Evolutionary conservation across 2,329 filamentous ascomycete genomes (phyloP).

Genomic region (Aspergillus ochraceoroseus): DNA sequence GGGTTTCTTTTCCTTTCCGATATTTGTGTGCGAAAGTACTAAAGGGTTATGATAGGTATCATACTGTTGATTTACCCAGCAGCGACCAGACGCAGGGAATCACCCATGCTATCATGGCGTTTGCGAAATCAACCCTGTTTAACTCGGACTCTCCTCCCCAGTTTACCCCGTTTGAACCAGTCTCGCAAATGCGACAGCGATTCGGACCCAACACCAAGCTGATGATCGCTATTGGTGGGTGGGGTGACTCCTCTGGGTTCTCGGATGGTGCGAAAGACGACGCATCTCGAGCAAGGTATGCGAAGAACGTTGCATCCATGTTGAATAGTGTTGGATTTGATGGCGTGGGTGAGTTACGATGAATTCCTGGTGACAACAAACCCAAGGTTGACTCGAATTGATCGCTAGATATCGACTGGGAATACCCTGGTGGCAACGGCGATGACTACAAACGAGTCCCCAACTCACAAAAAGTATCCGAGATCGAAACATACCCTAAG

Average conservation of each 20-base stretch:
- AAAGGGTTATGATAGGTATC: no score
- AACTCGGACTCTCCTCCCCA: slow-evolving; percentile 41
- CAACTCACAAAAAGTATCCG: slow-evolving; percentile 55
- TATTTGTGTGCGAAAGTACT: no score
- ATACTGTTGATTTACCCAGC: slow-evolving; percentile 36
- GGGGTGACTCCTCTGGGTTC: slow-evolving; percentile 65
- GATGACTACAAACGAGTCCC: slow-evolving; percentile 61
- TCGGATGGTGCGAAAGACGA: slow-evolving; percentile 52
- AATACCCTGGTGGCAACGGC: slow-evolving; percentile 59
- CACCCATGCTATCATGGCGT: slow-evolving; percentile 54
- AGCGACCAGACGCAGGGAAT: slow-evolving; percentile 41
- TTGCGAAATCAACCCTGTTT: slow-evolving; percentile 51
- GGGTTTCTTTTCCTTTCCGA: slow-evolving; percentile 17
- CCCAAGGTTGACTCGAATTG: no score
- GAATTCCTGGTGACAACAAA: no score
- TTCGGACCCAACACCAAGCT: slow-evolving; percentile 57
- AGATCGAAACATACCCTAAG: slow-evolving; percentile 59
- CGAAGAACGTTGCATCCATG: slow-evolving; percentile 60
- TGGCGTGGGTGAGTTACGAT: slow-evolving; percentile 51
- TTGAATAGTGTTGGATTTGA: slow-evolving; percentile 60
- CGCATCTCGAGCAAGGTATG: slow-evolving; percentile 54
- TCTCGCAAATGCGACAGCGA: slow-evolving; percentile 49
- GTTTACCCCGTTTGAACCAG: slow-evolving; percentile 52
- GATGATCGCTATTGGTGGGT: slow-evolving; percentile 68
- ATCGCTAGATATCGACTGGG: slow-evolving; percentile 70